A percentile compares a stretch with the other conserved stretches of the same genome.
These are phyloP conservation scores for Wickerhamomyces bovis DNA, from an alignment of 805 yeast genomes.

Conservation along the genomic window DNA sequence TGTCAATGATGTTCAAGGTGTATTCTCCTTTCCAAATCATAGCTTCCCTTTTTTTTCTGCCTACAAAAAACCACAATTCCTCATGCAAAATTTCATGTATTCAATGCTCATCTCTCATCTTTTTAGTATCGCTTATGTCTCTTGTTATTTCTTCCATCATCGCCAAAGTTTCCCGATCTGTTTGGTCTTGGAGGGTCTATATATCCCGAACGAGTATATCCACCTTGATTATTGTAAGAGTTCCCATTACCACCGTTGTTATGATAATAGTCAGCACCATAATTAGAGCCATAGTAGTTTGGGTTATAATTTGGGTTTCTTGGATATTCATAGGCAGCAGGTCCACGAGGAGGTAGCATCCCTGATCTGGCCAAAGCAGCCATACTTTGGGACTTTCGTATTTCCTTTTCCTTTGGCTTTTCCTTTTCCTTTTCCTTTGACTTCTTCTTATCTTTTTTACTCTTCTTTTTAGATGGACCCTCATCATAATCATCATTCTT, in stretches of 20 bases:
- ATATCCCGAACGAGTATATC: conserved; percentile 12
- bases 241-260: neutral
- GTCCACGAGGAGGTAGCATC: conserved; percentile 9
- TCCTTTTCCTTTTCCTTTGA: conserved; percentile 12
- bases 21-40: too few species aligned
- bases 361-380: conserved; percentile 10
- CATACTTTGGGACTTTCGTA: conserved; percentile 19
- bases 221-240: conserved; percentile 2
- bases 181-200: conserved; percentile 8
- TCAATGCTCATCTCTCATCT: neutral
- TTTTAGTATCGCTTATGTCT: neutral
- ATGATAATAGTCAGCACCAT: neutral
- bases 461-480: conserved; percentile 8
- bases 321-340: conserved; percentile 11
- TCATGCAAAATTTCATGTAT: neutral
- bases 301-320: conserved; percentile 3
- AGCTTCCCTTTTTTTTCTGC: too few species aligned
- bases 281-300: neutral
- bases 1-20: too few species aligned
- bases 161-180: conserved; percentile 3
- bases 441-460: conserved; percentile 11
- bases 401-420: conserved; percentile 5
- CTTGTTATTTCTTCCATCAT: neutral
- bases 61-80: too few species aligned
- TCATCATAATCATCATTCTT: conserved; percentile 1